Base-by-base conservation (phyloP, 2,329 filamentous ascomycete species). In the Ceratocystis lukuohia region DNA sequence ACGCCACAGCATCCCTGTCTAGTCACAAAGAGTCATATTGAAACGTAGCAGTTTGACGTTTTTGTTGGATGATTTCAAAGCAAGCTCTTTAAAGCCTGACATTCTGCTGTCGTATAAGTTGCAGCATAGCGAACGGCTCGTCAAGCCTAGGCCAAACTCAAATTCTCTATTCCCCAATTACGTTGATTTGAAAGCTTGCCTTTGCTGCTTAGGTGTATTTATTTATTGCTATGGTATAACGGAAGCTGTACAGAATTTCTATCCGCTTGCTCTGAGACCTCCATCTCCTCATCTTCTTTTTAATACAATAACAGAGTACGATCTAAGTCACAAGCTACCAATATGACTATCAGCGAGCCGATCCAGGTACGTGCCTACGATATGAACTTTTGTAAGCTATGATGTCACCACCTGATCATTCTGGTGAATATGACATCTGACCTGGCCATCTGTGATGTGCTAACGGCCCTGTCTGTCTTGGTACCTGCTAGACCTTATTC, bases 401-500 rank as follows among this genome's bases (percentile, higher is more conserved):
- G 53, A 59, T 59, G 53, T 59, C 53, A 59, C 53, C 12, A 59
- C 25, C 25, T 37, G 28, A 30, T 59, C 28, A 30, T 59, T 59
- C 25, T 59, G 28, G 4, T 25, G 53, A 37, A 20, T 30, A 8
- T 8, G 17, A 33, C 5, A 59, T 17, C 12, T 12, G 53, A 17
- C 28, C 25, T 33, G 2, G 8, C 12, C 53, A 59, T 59, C 25
- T 41, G 37, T 41, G 10, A 33, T 33, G 28, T 59, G 28, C 53
- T 59, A 33, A 59, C 28, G 2, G 17, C 28, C 28, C 17, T 7
- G 17, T 17, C 53, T 17, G 53, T 25, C 25, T 59, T 33, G 53
- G 53, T 17, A 41, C 2, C 28, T 33, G n/a, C 12, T 70, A 97
- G 88, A 96, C 93, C 69, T 88, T 93, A 70, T 97, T 97, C 76